Percentiles rank a stretch among this genome's conserved stretches.
These are phyloP conservation scores for Quercus tomentella DNA, from an alignment of 331 rosid species.

Conservation along the genomic window DNA sequence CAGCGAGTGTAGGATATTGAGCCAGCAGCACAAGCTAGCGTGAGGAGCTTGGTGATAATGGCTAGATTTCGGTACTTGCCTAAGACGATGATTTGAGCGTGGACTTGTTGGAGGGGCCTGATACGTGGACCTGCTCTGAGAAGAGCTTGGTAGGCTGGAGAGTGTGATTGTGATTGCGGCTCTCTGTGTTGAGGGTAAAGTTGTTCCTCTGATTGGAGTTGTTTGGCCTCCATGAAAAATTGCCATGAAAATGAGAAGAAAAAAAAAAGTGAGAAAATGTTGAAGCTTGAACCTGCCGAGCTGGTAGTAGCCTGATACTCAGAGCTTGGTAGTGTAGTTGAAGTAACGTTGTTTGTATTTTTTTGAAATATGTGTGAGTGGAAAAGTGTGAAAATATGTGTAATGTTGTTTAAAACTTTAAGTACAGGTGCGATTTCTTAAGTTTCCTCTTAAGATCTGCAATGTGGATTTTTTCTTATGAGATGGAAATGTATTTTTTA, in stretches of 20 bases:
- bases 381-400: too few species aligned
- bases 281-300: not conserved
- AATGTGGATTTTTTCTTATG: accelerated
- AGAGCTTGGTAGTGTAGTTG: too few species aligned
- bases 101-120: conserved; percentile 61
- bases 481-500: accelerated
- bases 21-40: conserved; percentile 66
- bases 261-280: not conserved
- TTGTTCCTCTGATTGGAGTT: not conserved
- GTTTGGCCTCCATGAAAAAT: conserved; percentile 45
- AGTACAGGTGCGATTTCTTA: too few species aligned
- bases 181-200: not conserved
- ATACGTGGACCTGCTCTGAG: conserved; percentile 62
- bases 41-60: conserved; percentile 77
- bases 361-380: too few species aligned
- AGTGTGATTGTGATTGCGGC: conserved; percentile 19
- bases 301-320: too few species aligned
- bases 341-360: too few species aligned
- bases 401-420: too few species aligned
- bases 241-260: not conserved
- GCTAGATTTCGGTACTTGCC: conserved; percentile 65
- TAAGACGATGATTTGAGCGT: conserved; percentile 62
- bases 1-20: conserved; percentile 62
- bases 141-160: conserved; percentile 58
- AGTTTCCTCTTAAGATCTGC: too few species aligned